Evolutionary conservation across 208 protist genomes (phyloP).

Genomic region (Crithidia mellificae): DNA sequence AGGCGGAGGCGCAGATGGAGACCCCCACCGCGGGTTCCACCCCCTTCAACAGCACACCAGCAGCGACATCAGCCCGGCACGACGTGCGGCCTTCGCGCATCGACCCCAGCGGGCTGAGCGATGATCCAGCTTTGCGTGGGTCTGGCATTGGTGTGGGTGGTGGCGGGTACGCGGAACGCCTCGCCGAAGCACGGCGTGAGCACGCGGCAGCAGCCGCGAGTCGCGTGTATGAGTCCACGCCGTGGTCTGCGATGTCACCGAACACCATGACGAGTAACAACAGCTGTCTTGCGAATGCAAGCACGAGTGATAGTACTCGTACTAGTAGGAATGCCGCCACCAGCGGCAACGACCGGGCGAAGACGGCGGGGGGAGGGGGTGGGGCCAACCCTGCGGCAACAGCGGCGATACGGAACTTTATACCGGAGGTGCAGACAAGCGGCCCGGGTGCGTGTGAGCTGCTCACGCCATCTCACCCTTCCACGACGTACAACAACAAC

Average conservation of each 20-base stretch:
- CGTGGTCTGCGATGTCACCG: constrained; percentile 10
- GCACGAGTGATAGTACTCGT: no score
- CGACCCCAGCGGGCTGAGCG: not conserved
- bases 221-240: constrained; percentile 2
- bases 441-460: constrained; percentile 15
- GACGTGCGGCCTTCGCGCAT: constrained; percentile 27
- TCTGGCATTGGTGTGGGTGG: no score
- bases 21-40: not conserved
- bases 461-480: constrained; percentile 18
- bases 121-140: no score
- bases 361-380: not conserved
- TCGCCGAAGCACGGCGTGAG: constrained; percentile 19
- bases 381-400: not conserved
- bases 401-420: not conserved
- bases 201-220: not conserved
- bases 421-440: constrained; percentile 11
- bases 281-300: constrained; percentile 10
- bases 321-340: no score
- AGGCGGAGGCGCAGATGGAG: constrained; percentile 7
- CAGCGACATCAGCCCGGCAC: not conserved
- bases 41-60: not conserved
- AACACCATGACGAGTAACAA: constrained; percentile 8
- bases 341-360: no score
- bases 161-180: constrained; percentile 22
- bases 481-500: no score